These are phyloP conservation scores for Noccaea caerulescens DNA, from an alignment of 345 rosid species.

Conservation along the genomic window DNA sequence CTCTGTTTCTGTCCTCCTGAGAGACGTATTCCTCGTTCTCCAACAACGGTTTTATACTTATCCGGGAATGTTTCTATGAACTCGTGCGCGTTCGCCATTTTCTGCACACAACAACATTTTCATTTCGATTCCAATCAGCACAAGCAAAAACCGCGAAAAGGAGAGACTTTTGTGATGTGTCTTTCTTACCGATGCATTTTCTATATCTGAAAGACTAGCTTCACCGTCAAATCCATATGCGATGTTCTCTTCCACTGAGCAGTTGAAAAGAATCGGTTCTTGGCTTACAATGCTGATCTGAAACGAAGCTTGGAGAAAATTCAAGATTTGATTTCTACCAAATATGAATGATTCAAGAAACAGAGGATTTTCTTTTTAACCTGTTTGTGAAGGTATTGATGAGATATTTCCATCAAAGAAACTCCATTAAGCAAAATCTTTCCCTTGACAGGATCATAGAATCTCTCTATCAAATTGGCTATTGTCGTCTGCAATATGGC, in stretches of 20 bases:
- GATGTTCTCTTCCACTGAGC: constrained; percentile 53
- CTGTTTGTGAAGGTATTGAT: constrained; percentile 79
- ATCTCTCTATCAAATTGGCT: constrained; percentile 90
- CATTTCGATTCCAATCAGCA: constrained; percentile 3
- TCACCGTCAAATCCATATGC: constrained; percentile 75
- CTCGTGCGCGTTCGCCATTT: constrained; percentile 95
- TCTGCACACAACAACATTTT: constrained; percentile 48
- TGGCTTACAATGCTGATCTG: constrained; percentile 98
- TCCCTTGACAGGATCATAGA: constrained; percentile 88
- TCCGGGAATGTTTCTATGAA: constrained; percentile 83
- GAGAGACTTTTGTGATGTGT: constrained; percentile 4
- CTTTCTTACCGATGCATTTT: constrained; percentile 70
- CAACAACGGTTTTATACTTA: constrained; percentile 73
- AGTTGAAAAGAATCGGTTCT: constrained; percentile 80
- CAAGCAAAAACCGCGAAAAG: neutral
- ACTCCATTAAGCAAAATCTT: constrained; percentile 77
- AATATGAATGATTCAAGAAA: constrained; percentile 9
- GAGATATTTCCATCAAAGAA: constrained; percentile 78
- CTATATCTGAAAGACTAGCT: constrained; percentile 56
- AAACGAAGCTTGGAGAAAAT: neutral
- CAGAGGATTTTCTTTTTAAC: constrained; percentile 37
- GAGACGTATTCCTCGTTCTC: constrained; percentile 91
- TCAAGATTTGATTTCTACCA: constrained; percentile 1
- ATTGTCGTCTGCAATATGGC: constrained; percentile 75
- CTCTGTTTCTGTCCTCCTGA: constrained; percentile 98